Conservation (phyloP, 2,329 filamentous ascomycete genomes). For the Talaromyces amestolkiae region DNA sequence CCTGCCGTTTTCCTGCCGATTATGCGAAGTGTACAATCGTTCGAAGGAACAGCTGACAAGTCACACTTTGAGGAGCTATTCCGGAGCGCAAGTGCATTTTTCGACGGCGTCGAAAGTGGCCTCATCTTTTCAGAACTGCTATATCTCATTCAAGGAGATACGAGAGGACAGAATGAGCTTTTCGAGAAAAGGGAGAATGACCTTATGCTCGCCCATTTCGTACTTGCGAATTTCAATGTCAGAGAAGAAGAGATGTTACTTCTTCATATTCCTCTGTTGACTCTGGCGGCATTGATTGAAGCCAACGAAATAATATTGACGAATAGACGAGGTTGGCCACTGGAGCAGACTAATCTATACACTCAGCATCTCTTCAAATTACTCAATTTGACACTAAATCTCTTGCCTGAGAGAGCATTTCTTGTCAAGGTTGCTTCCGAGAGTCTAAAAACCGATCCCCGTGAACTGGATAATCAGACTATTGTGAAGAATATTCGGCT, state of each 20-base stretch:
- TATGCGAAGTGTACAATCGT: slow-evolving; percentile 73
- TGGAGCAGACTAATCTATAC: slow-evolving; percentile 23
- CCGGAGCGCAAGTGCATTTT: slow-evolving; percentile 90
- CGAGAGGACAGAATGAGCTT: slow-evolving; percentile 50
- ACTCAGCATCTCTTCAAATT: slow-evolving; percentile 31
- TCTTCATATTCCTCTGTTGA: slow-evolving; percentile 74
- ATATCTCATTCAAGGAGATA: slow-evolving; percentile 56
- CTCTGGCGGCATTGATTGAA: slow-evolving; percentile 60
- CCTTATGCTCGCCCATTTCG: slow-evolving; percentile 74
- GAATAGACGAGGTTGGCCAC: slow-evolving; percentile 18
- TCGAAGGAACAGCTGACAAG: slow-evolving; percentile 66
- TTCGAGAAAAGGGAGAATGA: slow-evolving; percentile 57
- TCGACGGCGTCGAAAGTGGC: slow-evolving; percentile 92
- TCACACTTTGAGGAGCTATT: slow-evolving; percentile 80
- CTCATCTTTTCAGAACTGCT: slow-evolving; percentile 86
- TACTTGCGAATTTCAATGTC: slow-evolving; percentile 85
- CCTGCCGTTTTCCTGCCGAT: slow-evolving; percentile 85
- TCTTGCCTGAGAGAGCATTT: slow-evolving; percentile 48
- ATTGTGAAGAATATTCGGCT: slow-evolving; percentile 60
- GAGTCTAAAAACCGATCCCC: slow-evolving; percentile 21
- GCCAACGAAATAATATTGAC: slow-evolving; percentile 38
- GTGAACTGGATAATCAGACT: slow-evolving; percentile 31
- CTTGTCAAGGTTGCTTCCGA: slow-evolving; percentile 50
- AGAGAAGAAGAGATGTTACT: slow-evolving; percentile 94
- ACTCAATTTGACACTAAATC: slow-evolving; percentile 29